Base-by-base conservation (phyloP, 768 basidiomycete species). In the Lactarius deliciosus region DNA sequence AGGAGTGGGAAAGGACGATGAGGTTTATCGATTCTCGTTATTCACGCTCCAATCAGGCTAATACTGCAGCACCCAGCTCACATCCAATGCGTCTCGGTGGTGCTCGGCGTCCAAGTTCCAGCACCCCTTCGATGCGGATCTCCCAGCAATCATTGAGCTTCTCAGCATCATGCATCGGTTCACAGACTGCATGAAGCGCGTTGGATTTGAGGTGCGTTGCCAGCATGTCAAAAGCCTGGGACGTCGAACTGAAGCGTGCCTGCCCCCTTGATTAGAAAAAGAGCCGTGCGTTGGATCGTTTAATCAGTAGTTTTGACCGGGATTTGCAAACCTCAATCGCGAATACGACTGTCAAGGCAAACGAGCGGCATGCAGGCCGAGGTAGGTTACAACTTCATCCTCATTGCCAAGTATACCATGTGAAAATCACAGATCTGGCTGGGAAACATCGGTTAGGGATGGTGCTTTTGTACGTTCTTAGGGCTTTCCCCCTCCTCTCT, bases 1-100 rank as follows among this genome's bases (percentile, higher is more conserved):
- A 55, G 87, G 88, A 78, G 78, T 91, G 18, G 78, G 77, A 45
- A 79, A 86, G 38, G 86, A 91, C 71, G 86, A 90, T 81, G 86
- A 88, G 84, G 69, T 79, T 74, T 32, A 74, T 50, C 22, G 32
- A 76, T 11, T 81, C 80, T 9, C 54, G 72, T 25, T 69, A 78
- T 30, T 18, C 47, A n/a, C 22, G 50, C 50, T 6, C 7, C 11
- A n/a, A 30, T 50, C 13, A 41, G 40, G 4, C 57, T 63, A 32
- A 66, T 32, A 8, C 32, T 79, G 74, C 69, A 80, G 81, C 68
- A 75, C 80, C 16, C 80, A 87, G 70, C 64, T 69, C 45, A 72
- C 74, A 13, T 71, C 71, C 9, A 71, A 73, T 54, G 71, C 68
- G 13, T 63, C 70, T 3, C 64, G 68, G n/a, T 72, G 71, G 71